Evolutionary conservation across 1,284 basidiomycete genomes (phyloP).

Genomic region (Sporisorium scitamineum): DNA sequence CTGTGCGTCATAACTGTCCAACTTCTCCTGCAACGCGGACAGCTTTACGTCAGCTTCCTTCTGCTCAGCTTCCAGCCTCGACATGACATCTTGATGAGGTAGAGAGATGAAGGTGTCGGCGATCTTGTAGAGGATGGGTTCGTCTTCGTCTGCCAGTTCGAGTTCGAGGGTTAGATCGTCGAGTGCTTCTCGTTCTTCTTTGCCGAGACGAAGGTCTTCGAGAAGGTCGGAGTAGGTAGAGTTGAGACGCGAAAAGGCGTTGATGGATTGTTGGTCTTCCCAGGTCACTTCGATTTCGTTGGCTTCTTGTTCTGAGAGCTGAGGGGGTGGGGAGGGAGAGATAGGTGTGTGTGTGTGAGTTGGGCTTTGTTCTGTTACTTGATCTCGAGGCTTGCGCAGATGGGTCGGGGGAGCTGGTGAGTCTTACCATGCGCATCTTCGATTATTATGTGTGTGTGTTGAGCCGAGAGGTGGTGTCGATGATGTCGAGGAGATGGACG

Average conservation of each 20-base stretch:
- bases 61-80: constrained; percentile 81
- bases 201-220: constrained; percentile 77
- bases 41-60: constrained; percentile 76
- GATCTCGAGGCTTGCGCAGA: background rate
- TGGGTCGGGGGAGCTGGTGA: background rate
- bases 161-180: constrained; percentile 89
- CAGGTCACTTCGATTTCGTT: constrained; percentile 88
- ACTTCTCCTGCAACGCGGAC: constrained; percentile 73
- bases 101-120: constrained; percentile 90
- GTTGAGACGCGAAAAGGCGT: constrained; percentile 91
- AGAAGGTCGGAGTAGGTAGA: constrained; percentile 79
- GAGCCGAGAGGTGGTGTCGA: constrained; percentile 4
- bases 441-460: background rate
- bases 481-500: background rate
- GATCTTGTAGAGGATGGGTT: constrained; percentile 79
- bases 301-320: constrained; percentile 53
- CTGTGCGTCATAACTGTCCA: constrained; percentile 80
- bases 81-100: constrained; percentile 78
- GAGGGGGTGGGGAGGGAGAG: background rate
- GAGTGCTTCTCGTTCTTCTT: constrained; percentile 92
- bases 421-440: constrained; percentile 50
- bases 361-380: no score
- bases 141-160: constrained; percentile 72
- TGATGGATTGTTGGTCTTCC: constrained; percentile 96
- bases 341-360: background rate